Evolutionary conservation across 306 rosid species (phyloP).

Genomic region (Abrus pulchellus): DNA sequence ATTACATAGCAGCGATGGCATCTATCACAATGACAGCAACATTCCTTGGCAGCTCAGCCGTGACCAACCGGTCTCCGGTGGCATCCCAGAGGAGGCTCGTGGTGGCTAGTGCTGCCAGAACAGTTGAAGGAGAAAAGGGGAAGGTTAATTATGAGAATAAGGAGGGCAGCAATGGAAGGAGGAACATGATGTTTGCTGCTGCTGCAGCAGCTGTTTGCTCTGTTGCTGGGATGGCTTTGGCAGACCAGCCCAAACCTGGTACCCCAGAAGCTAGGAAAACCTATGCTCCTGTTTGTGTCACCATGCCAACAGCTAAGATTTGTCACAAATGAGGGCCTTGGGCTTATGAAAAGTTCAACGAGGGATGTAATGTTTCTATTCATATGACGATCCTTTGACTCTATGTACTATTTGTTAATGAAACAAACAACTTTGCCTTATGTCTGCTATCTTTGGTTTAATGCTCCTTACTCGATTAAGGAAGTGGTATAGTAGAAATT

Average conservation of each 20-base stretch:
- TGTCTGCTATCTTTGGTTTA: constrained; percentile 3
- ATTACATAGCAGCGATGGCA: constrained; percentile 49
- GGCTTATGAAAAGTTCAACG: constrained; percentile 13
- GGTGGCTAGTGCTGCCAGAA: constrained; percentile 41
- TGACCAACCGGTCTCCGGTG: constrained; percentile 38
- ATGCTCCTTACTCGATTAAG: neutral
- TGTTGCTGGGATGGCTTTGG: constrained; percentile 51
- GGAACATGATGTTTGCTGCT: constrained; percentile 63
- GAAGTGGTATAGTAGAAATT: neutral
- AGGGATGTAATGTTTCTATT: constrained; percentile 42
- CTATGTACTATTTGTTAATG: constrained; percentile 46
- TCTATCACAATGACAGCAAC: constrained; percentile 63
- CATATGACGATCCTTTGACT: constrained; percentile 30
- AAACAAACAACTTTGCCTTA: constrained; percentile 44
- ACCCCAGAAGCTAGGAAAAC: constrained; percentile 60
- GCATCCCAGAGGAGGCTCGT: constrained; percentile 40
- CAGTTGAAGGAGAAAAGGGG: constrained; percentile 45
- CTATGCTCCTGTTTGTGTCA: constrained; percentile 66
- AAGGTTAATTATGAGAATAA: constrained; percentile 47
- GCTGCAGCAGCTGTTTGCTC: constrained; percentile 59
- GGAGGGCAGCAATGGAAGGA: constrained; percentile 54
- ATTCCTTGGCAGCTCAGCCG: constrained; percentile 48
- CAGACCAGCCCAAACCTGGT: constrained; percentile 53
- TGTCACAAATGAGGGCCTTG: constrained; percentile 48
- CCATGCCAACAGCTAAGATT: constrained; percentile 66